Conservation (phyloP, 2,329 filamentous ascomycete genomes). For the Phyllosticta citrichinensis region DNA sequence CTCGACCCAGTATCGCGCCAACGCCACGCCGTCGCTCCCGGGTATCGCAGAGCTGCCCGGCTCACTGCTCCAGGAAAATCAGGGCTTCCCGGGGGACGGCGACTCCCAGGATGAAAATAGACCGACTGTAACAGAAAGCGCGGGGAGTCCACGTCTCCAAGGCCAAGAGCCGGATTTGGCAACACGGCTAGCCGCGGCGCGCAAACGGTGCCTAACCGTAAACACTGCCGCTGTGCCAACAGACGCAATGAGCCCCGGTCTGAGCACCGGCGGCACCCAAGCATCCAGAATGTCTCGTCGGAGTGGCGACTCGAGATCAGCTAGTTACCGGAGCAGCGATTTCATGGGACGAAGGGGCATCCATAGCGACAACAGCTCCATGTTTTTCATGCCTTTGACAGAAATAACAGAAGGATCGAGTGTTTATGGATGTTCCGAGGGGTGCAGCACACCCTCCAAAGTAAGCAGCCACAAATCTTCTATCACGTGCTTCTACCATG, state of each 20-base stretch:
- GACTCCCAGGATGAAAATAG: constrained; percentile 4
- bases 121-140: neutral
- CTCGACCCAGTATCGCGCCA: constrained; percentile 27
- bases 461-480: neutral
- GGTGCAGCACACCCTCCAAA: constrained; percentile 3
- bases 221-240: neutral
- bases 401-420: constrained; percentile 3
- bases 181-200: neutral
- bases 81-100: constrained; percentile 15
- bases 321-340: neutral
- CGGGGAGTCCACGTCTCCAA: neutral
- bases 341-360: neutral
- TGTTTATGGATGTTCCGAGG: constrained; percentile 1
- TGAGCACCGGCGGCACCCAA: neutral
- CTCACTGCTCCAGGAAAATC: constrained; percentile 21
- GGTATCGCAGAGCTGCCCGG: constrained; percentile 15
- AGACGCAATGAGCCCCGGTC: neutral
- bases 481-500: constrained; percentile 1
- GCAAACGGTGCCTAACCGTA: constrained; percentile 2
- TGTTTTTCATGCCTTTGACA: constrained; percentile 2
- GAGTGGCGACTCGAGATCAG: constrained; percentile 3
- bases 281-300: neutral
- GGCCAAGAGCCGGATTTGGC: neutral
- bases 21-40: constrained; percentile 31
- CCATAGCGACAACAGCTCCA: constrained; percentile 4